Conservation (phyloP, 1,284 basidiomycete species). For the Trichosporon coremiiforme region DNA sequence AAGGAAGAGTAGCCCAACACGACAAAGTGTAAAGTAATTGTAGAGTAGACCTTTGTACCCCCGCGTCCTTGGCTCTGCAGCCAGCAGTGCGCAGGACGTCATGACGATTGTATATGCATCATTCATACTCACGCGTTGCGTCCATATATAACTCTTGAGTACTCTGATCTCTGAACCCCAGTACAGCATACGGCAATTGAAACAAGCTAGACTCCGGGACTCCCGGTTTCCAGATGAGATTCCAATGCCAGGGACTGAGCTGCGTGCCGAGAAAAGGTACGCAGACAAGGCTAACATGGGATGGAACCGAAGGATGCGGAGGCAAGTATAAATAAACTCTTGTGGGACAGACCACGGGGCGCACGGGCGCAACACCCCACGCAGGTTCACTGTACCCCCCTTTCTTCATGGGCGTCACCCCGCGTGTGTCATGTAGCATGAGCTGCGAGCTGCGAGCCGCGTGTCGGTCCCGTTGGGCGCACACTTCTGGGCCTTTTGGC, state of each 20-base stretch:
- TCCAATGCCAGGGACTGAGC: background rate
- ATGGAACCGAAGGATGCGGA: background rate
- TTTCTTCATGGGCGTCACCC: conserved; percentile 2
- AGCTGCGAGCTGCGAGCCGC: too few species aligned
- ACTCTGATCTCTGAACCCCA: too few species aligned
- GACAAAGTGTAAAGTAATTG: conserved; percentile 2
- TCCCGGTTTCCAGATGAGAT: background rate
- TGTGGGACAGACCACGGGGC: background rate
- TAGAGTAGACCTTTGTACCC: background rate
- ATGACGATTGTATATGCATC: conserved; percentile 9
- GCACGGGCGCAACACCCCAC: background rate
- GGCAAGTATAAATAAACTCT: background rate
- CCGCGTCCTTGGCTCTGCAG: background rate
- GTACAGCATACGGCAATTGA: background rate
- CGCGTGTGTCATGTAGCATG: conserved; percentile 4
- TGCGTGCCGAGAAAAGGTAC: background rate
- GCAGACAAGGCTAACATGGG: background rate
- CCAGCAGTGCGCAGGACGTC: background rate
- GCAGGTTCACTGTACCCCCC: background rate
- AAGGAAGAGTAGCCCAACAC: background rate
- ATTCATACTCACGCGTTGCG: background rate
- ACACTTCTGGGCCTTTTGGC: background rate
- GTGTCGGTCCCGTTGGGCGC: too few species aligned
- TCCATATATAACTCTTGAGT: too few species aligned
- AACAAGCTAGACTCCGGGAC: background rate